Base-by-base conservation (phyloP, 352 stramenopile species). In the Globisporangium viniferum region DNA sequence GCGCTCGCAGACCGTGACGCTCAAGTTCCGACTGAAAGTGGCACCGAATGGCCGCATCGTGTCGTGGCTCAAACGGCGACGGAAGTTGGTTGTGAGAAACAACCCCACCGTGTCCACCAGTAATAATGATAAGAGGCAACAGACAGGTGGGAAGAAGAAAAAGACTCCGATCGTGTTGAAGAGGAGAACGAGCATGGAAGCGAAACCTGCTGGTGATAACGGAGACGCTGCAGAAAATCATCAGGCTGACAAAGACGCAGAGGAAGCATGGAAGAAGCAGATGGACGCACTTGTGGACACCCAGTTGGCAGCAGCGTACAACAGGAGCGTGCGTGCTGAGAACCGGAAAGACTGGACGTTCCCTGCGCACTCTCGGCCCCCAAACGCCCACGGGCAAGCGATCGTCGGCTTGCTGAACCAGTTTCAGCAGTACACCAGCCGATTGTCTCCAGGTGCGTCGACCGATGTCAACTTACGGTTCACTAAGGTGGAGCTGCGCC, bases 401-500 rank as follows among this genome's bases (percentile, higher is more conserved):
- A 75, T 86, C 5, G 46, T 87, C 49, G 74, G 71, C 15, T 65
- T 92, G n/a, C 57, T 95, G 39, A 62, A 76, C 33, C 67, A 73
- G 5, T 76, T 75, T 15, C 62, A 71, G 5, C 12, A 57, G 5
- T 76, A 93, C 0, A 66, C 78, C 56, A 63, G 66, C 0, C 60
- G 67, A 36, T 62, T 81, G 9, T 74, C 72, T 1, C 71, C 71
- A 0, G 58, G 63, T 27, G 61, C 59, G 2, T 59, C 59, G 14
- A 51, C 65, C n/a, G 9, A 18, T 9, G 74, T 71, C n/a, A 68
- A 49, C 3, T 60, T 95, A 24, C 51, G 58, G 36, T 89, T 79
- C 63, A 93, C 88, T 1, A 77, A 73, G 20, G 79, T 79, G 20
- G 75, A 71, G 39, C 66, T 92, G 51, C 83, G 82, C 7, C 94